Conservation (phyloP, 2,329 filamentous ascomycete species). For the Sclerotinia glacialis region DNA sequence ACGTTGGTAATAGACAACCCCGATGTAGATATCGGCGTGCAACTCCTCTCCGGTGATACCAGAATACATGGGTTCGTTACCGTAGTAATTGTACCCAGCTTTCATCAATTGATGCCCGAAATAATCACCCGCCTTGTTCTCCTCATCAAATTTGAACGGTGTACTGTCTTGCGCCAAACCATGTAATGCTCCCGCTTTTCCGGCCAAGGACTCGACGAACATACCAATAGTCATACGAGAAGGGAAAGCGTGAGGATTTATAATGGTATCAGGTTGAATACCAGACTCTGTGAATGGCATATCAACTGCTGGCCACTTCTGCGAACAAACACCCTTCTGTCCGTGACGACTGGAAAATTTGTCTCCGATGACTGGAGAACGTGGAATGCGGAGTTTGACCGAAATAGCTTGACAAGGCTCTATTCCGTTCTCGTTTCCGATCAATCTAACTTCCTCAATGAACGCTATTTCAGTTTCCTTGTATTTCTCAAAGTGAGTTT, state of each 20-base stretch:
- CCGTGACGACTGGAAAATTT: slow-evolving; percentile 99
- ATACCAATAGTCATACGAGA: slow-evolving; percentile 99
- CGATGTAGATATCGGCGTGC: slow-evolving; percentile 91
- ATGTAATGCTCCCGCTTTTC: slow-evolving; percentile 90
- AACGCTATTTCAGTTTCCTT: slow-evolving; percentile 87
- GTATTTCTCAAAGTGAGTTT: slow-evolving; percentile 89
- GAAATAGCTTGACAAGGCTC: slow-evolving; percentile 86
- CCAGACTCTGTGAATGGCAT: slow-evolving; percentile 97
- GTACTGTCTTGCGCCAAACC: slow-evolving; percentile 95
- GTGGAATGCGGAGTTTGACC: slow-evolving; percentile 88
- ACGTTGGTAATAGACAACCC: slow-evolving; percentile 97
- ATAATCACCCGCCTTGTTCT: slow-evolving; percentile 87
- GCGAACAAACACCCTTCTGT: slow-evolving; percentile 94
- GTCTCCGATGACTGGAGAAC: slow-evolving; percentile 90
- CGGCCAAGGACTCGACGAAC: slow-evolving; percentile 96
- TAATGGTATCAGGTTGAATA: slow-evolving; percentile 96
- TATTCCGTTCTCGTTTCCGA: slow-evolving; percentile 78
- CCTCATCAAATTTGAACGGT: slow-evolving; percentile 90
- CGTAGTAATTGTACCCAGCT: slow-evolving; percentile 96
- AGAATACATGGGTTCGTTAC: slow-evolving; percentile 98
- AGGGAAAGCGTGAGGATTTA: slow-evolving; percentile 98
- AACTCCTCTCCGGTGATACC: slow-evolving; percentile 95
- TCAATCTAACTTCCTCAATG: slow-evolving; percentile 87
- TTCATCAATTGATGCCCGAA: slow-evolving; percentile 94
- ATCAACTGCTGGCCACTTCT: slow-evolving; percentile 90